Evolutionary conservation across 2,329 filamentous ascomycete genomes (phyloP), one percentile per base, ranked within the genome.

Genomic region (Fusarium nelsonii): DNA sequence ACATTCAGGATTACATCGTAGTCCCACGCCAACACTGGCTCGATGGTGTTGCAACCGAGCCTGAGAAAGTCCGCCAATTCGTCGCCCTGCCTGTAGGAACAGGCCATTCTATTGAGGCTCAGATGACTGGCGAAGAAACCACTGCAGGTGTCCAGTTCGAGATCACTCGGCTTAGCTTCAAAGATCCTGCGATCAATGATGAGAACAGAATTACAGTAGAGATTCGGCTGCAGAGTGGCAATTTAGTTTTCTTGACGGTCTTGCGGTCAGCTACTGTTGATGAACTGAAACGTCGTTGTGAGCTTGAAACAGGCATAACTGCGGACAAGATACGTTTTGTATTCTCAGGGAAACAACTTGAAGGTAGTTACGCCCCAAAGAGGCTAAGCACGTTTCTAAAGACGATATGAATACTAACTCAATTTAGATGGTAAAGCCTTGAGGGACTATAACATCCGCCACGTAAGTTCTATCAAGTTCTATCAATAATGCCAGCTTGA

Each of bases 131-230:
- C 3, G 8, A 48, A 5, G 63, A 65, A 2, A n/a, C 11, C 0
- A 37, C 49, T 10, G 49, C 15, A 0, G 53, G 53, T 0, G 16
- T 65, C 4, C 53, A 55, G 3, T 65, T 65, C 8, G 53, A 66
- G 6, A 46, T 65, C 6, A 49, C 20, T 1, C 33, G 39, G 0
- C 49, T 55, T 3, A 39, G 11, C 6, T 23, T 3, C 2, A 32
- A 56, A 7, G 8, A 26, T 1, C 43, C 43, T 20, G n/a, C 7
- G 4, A 9, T 9, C 2, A 5, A 30, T 10, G 7, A 32, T 15
- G 7, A 30, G 43, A 3, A n/a, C 2, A 20, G 7, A 16, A 6
- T 60, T 16, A 26, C 10, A 1, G 11, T 54, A 12, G 26, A 36
- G 3, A n/a, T 39, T 7, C 2, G 2, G 6, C 5, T 9, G 10